phyloP scores from a whole-genome alignment of 768 basidiomycete genomes.

The Lactarius sp. region DNA sequence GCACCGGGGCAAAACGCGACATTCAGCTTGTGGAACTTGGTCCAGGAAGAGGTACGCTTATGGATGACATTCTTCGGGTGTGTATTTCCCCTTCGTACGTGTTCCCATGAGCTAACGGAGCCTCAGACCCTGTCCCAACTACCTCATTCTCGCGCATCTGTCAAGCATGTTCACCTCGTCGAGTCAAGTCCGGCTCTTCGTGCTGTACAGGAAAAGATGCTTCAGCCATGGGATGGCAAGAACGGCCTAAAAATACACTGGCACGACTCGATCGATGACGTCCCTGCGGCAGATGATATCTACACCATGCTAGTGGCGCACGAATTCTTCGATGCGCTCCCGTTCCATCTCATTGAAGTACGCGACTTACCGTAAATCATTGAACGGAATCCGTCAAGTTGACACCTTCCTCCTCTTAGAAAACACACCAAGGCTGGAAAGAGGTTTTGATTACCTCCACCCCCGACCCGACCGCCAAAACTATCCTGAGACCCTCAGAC shows the following conservation, averaged over 20 bases:
- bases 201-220: conserved; percentile 51
- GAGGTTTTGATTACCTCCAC: conserved; percentile 68
- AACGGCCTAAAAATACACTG: conserved; percentile 49
- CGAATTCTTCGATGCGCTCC: conserved; percentile 96
- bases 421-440: conserved; percentile 74
- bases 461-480: conserved; percentile 38
- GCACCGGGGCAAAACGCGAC: conserved; percentile 41
- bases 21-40: conserved; percentile 87
- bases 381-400: background rate
- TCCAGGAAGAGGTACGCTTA: conserved; percentile 88
- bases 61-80: conserved; percentile 85
- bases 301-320: conserved; percentile 91
- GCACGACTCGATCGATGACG: conserved; percentile 68
- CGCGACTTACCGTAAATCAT: conserved; percentile 16
- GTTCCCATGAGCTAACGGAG: background rate
- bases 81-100: conserved; percentile 27
- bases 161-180: conserved; percentile 62
- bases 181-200: conserved; percentile 75
- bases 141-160: conserved; percentile 33
- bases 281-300: conserved; percentile 43
- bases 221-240: conserved; percentile 34
- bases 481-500: conserved; percentile 27
- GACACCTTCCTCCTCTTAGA: conserved; percentile 40
- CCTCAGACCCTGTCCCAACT: conserved; percentile 50
- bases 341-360: conserved; percentile 86